Conservation (phyloP, 73 alveolate genomes). For the Loxodes magnus region DNA sequence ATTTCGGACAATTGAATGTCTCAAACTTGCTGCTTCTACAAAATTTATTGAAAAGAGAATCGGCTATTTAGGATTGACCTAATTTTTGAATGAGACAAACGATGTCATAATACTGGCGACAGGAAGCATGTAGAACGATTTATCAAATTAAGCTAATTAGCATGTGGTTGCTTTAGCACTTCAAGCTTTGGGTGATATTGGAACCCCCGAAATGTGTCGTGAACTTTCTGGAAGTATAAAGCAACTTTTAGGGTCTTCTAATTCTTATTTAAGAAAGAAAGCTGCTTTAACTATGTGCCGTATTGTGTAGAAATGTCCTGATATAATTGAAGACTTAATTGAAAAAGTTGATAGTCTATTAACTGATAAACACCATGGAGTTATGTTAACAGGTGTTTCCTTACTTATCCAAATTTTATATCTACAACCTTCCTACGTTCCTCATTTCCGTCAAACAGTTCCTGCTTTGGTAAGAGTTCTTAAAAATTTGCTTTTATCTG, state of each 20-base stretch:
- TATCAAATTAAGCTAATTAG: constrained; percentile 47
- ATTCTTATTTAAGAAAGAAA: constrained; percentile 93
- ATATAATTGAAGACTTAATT: constrained; percentile 79
- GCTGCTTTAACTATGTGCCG: constrained; percentile 97
- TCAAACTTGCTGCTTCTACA: constrained; percentile 90
- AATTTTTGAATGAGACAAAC: constrained; percentile 95
- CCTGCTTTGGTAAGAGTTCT: constrained; percentile 4
- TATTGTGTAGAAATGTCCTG: constrained; percentile 94
- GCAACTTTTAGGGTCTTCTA: constrained; percentile 83
- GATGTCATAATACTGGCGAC: constrained; percentile 97
- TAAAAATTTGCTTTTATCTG: constrained; percentile 8
- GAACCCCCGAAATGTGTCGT: constrained; percentile 95
- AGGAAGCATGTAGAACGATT: constrained; percentile 79
- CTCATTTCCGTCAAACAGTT: neutral
- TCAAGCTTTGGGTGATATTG: constrained; percentile 96
- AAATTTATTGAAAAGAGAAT: constrained; percentile 96
- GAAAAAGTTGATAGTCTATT: constrained; percentile 70
- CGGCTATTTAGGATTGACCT: constrained; percentile 96
- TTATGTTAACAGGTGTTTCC: constrained; percentile 78
- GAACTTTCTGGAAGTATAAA: constrained; percentile 55
- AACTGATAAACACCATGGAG: constrained; percentile 87
- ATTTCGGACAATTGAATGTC: constrained; percentile 95
- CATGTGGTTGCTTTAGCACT: constrained; percentile 92
- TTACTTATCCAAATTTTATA: constrained; percentile 68
- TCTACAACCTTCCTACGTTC: constrained; percentile 46